Percentiles rank a stretch among this genome's conserved stretches.
These are phyloP conservation scores for Globisporangium polare DNA, from an alignment of 352 stramenopile genomes.

Conservation along the genomic window DNA sequence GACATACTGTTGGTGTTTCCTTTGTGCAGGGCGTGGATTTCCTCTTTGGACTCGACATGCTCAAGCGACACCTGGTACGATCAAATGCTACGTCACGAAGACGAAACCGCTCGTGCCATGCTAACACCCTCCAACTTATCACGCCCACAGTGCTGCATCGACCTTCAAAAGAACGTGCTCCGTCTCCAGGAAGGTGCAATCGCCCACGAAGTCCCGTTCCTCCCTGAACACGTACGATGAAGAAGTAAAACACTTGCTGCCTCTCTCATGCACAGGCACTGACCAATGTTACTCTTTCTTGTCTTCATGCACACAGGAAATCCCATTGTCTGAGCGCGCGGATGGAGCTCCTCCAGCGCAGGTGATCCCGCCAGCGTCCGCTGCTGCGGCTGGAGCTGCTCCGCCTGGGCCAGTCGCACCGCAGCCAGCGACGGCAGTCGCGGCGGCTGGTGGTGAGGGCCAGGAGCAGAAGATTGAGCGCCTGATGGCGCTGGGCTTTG, in stretches of 20 bases:
- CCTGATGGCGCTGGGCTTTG: slow-evolving; percentile 66
- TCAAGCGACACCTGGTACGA: slow-evolving; percentile 92
- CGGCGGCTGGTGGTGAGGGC: slow-evolving; percentile 11
- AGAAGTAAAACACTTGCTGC: background rate
- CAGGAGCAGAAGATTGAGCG: slow-evolving; percentile 57
- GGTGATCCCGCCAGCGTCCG: slow-evolving; percentile 11
- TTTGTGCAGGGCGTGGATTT: slow-evolving; percentile 92
- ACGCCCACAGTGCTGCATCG: slow-evolving; percentile 87
- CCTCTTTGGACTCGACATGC: slow-evolving; percentile 98
- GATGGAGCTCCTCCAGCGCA: slow-evolving; percentile 23
- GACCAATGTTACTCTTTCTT: background rate
- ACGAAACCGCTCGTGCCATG: background rate
- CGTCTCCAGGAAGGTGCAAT: slow-evolving; percentile 64
- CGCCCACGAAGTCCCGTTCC: slow-evolving; percentile 80
- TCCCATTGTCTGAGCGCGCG: slow-evolving; percentile 54
- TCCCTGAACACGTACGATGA: slow-evolving; percentile 75
- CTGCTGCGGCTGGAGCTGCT: slow-evolving; percentile 10
- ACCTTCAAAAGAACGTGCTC: slow-evolving; percentile 92
- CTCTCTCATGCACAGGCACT: background rate
- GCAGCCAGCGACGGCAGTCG: background rate
- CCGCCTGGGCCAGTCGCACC: slow-evolving; percentile 13
- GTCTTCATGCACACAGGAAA: slow-evolving; percentile 38
- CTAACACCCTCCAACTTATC: slow-evolving; percentile 1
- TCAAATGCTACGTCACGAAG: background rate
- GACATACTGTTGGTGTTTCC: background rate